These are phyloP conservation scores for Nothomitra cinnamomea DNA, from an alignment of 2,329 filamentous ascomycete species.

Conservation along the genomic window DNA sequence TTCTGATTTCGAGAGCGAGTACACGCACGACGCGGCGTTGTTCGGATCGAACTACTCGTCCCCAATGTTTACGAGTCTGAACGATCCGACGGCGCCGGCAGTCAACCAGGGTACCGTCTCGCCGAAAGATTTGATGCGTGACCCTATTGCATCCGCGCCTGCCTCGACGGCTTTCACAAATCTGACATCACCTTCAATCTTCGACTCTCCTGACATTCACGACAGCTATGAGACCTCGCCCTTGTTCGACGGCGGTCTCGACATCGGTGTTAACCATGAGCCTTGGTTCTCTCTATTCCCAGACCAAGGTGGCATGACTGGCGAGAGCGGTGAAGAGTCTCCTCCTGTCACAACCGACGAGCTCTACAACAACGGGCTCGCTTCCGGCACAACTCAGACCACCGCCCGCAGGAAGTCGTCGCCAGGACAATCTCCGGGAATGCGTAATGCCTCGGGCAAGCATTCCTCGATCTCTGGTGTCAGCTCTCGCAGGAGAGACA, in stretches of 20 bases:
- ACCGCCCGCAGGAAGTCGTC: constrained; percentile 22
- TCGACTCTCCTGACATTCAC: constrained; percentile 56
- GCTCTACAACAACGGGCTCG: background rate
- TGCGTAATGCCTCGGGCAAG: constrained; percentile 30
- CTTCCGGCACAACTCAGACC: constrained; percentile 16
- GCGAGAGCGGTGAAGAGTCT: constrained; percentile 4
- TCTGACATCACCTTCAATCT: constrained; percentile 65
- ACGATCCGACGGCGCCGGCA: constrained; percentile 22
- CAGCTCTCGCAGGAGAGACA: constrained; percentile 56
- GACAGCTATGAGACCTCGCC: constrained; percentile 66
- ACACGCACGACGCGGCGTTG: constrained; percentile 7
- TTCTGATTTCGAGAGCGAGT: constrained; percentile 14
- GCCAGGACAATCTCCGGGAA: constrained; percentile 21
- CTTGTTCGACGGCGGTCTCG: constrained; percentile 41
- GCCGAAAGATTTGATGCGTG: constrained; percentile 61
- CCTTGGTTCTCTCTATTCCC: constrained; percentile 56
- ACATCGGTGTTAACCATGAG: constrained; percentile 35
- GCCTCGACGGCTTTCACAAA: constrained; percentile 70
- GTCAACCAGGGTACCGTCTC: constrained; percentile 51
- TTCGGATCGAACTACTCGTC: constrained; percentile 15
- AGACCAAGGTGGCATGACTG: constrained; percentile 5
- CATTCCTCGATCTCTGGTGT: constrained; percentile 58
- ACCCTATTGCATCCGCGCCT: constrained; percentile 55
- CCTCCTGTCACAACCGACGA: background rate
- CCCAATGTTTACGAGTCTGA: constrained; percentile 27